Evolutionary conservation across 164 flowering plant genomes (phyloP), one percentile per base, ranked within the genome.

Genomic region (Cinnamomum chago): DNA sequence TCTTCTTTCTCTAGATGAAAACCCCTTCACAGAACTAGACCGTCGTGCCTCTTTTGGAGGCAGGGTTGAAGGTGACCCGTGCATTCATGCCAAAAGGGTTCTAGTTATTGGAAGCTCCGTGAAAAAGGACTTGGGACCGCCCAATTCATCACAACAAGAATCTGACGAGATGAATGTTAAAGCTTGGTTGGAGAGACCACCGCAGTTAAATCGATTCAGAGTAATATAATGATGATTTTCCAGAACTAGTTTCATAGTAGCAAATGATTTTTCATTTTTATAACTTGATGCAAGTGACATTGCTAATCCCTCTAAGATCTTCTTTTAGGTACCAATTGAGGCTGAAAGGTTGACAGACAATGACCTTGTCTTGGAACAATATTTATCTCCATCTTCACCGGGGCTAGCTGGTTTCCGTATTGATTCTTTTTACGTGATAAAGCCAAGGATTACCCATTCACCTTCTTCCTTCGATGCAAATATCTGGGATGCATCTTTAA

Each of bases 11-110:
- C 77, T 96, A 4, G 94, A 92, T 84, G 99, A 93, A 69, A 89
- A 88, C 73, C 97, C 97, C 5, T 89, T 91, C 74, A 74, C 97
- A 14, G 79, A 84, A 81, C 78, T 72, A 15, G 81, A 58, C 67
- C 85, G 89, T 20, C 93, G 93, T 78, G 89, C 95, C 40, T 94
- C 98, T 68, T 85, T 87, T 76, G 95, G 97, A 70, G 93, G 92
- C 66, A 55, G 84, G 62, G 72, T 62, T 80, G 87, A 86, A 67
- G 81, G 77, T 74, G 88, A 88, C 4, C 90, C 95, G 52, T 94
- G 93, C 79, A 85, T 96, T 76, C 98, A 94, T 88, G 99, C 99
- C 22, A 91, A 82, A 83, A 84, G 88, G 78, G 75, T 96, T 58
- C 50, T 96, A n/a, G 95, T 96, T 15, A 77, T 85, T 66, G 99